These are phyloP conservation scores for Corymbia maculata DNA, from an alignment of 345 rosid species.

Conservation along the genomic window DNA sequence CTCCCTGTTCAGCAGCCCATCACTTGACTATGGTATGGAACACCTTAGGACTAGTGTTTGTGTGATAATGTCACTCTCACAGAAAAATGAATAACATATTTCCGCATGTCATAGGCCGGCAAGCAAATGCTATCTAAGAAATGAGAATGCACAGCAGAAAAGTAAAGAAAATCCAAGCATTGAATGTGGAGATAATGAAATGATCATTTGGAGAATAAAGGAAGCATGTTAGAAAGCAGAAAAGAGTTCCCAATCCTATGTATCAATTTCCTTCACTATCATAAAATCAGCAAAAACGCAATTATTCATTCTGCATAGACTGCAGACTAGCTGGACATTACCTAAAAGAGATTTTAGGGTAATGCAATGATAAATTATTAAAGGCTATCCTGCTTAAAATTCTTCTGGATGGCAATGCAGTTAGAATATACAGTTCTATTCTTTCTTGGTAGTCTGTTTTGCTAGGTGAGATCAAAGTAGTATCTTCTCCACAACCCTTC, in stretches of 20 bases:
- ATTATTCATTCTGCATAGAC: background rate
- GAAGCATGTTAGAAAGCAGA: background rate
- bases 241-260: background rate
- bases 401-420: background rate
- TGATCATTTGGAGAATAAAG: background rate
- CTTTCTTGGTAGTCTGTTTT: background rate
- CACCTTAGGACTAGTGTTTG: background rate
- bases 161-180: background rate
- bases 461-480: background rate
- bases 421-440: background rate
- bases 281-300: background rate
- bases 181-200: background rate
- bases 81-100: background rate
- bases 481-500: background rate
- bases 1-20: background rate
- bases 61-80: background rate
- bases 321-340: background rate
- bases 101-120: background rate
- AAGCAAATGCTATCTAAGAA: background rate
- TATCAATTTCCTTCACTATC: background rate
- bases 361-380: background rate
- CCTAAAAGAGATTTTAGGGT: background rate
- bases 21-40: background rate
- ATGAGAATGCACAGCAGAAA: background rate
- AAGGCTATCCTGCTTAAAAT: background rate